Conservation (phyloP, 306 rosid species). For the Medicago arabica region DNA sequence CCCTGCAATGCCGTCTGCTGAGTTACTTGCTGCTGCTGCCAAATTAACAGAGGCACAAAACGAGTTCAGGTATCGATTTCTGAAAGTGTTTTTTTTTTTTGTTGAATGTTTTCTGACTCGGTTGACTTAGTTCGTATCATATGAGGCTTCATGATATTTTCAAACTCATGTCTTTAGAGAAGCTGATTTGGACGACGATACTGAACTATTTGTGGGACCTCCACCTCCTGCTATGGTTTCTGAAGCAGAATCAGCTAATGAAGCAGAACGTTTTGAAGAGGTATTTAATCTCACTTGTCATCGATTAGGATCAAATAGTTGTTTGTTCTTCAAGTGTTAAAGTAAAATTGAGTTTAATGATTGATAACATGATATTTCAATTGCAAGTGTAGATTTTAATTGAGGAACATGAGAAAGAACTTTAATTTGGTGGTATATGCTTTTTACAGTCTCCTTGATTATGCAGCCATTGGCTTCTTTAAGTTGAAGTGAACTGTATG, state of each 20-base stretch:
- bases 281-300: conserved; percentile 48
- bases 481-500: conserved; percentile 8
- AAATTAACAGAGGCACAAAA: conserved; percentile 91
- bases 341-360: conserved; percentile 9
- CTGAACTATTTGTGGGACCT: conserved; percentile 78
- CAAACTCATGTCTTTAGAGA: conserved; percentile 53
- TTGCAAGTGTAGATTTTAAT: conserved; percentile 10
- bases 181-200: conserved; percentile 75
- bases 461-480: conserved; percentile 14
- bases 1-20: conserved; percentile 96
- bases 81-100: conserved; percentile 9
- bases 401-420: conserved; percentile 26
- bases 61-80: conserved; percentile 64
- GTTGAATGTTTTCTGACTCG: not conserved
- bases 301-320: not conserved
- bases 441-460: conserved; percentile 24
- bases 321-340: conserved; percentile 12
- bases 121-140: conserved; percentile 16
- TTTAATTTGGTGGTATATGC: conserved; percentile 25
- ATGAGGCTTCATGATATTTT: conserved; percentile 25
- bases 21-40: conserved; percentile 93
- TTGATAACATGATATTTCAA: conserved; percentile 17
- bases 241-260: conserved; percentile 90
- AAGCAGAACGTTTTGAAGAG: conserved; percentile 97
- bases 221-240: conserved; percentile 86